These are phyloP conservation scores for Aspergillus sclerotialis DNA, from an alignment of 2,329 filamentous ascomycete genomes.

Conservation along the genomic window DNA sequence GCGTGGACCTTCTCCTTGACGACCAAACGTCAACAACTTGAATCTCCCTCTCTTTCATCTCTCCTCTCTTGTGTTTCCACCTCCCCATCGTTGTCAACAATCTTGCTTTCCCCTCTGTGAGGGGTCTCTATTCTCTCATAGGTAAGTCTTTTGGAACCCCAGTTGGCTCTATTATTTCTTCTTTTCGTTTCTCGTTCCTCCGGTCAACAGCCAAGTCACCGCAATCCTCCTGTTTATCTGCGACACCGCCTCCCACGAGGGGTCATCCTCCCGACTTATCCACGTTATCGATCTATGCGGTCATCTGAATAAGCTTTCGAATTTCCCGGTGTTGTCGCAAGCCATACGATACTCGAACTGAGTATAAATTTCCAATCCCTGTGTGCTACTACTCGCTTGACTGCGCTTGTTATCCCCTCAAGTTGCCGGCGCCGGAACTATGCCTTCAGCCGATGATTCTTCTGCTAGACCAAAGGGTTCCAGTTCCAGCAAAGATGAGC, in stretches of 20 bases:
- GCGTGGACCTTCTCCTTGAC: slow-evolving; percentile 1
- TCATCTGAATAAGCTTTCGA: neutral
- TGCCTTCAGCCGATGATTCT: slow-evolving; percentile 31
- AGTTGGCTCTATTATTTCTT: slow-evolving; percentile 1
- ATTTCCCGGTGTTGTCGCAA: neutral
- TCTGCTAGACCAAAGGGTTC: slow-evolving; percentile 33
- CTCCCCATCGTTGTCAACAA: neutral
- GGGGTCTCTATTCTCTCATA: slow-evolving; percentile 1
- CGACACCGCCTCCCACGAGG: slow-evolving; percentile 30
- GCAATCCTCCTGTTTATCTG: slow-evolving; percentile 16
- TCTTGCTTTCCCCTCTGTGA: slow-evolving; percentile 1
- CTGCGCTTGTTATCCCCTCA: slow-evolving; percentile 7
- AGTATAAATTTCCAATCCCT: neutral
- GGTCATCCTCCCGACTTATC: slow-evolving; percentile 11
- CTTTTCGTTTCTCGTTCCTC: slow-evolving; percentile 3
- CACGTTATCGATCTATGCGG: neutral
- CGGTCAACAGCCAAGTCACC: slow-evolving; percentile 4
- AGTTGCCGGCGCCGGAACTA: slow-evolving; percentile 20
- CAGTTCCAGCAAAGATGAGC: slow-evolving; percentile 58
- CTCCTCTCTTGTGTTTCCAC: no score
- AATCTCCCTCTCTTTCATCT: neutral
- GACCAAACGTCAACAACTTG: neutral
- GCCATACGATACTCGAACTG: neutral
- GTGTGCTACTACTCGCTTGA: neutral
- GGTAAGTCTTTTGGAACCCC: slow-evolving; percentile 7